Base-by-base conservation (phyloP, 768 basidiomycete species). In the Calocybe indica region DNA sequence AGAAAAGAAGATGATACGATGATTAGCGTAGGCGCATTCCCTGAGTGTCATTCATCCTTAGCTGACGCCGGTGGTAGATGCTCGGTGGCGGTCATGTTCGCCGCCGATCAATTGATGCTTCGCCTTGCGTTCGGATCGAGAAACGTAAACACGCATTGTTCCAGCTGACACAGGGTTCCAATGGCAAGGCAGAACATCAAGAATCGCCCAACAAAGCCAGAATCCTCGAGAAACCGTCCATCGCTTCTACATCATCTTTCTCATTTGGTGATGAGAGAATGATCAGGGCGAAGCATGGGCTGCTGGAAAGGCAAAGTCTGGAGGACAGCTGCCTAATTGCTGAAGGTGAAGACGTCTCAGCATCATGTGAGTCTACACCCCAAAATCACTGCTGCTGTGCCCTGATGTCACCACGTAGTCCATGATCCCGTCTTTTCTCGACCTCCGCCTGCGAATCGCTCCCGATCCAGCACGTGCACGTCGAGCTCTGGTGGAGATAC, bases 1-100 rank as follows among this genome's bases (percentile, higher is more conserved):
- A 62, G 64, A 38, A 73, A 72, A 52, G 87, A 89, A 28, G 85
- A 88, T 49, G 88, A 90, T 54, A 90, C 89, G 0, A 88, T 89
- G 86, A 83, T 90, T 40, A 79, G 77, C 35, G 85, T 88, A 62
- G 58, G 82, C 40, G 15, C 14, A 40, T 29, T 36, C 12, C 13
- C 31, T 6, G 6, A 11, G 4, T 8, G 4, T 12, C 34, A 13
- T 40, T 5, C 31, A 43, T 35, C 28, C 28, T 7, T 28, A 11
- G 37, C 40, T 59, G 37, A 47, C 29, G 49, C 28, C 7, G 40
- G n/a, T 5, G 35, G 1, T 51, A 88, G 84, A 89, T 91, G 87
- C 67, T 90, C 32, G 88, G 83, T 42, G 88, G 86, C 45, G 87
- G 84, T 2, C 84, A 80, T 45, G 80, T 86, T 44, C 80, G 83